These are phyloP conservation scores for Pseudozyma pruni DNA, from an alignment of 1,284 basidiomycete genomes.

Conservation along the genomic window DNA sequence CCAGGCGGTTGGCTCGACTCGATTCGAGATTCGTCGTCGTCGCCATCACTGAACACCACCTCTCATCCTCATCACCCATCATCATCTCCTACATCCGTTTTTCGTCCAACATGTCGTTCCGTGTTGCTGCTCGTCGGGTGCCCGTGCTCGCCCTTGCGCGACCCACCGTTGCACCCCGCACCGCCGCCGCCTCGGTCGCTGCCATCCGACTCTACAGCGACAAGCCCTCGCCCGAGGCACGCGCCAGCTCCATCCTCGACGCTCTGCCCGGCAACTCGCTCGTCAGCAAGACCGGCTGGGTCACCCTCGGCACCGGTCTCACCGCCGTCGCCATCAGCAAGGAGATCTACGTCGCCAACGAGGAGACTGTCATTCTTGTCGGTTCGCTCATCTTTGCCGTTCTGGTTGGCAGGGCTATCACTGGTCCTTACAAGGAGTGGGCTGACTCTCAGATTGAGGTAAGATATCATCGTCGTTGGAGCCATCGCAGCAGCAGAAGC, in stretches of 20 bases:
- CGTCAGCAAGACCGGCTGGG: conserved; percentile 90
- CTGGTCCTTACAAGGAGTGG: conserved; percentile 92
- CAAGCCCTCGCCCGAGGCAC: conserved; percentile 77
- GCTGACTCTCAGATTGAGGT: conserved; percentile 71
- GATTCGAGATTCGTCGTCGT: conserved; percentile 15
- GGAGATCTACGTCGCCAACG: conserved; percentile 97
- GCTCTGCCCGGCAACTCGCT: conserved; percentile 89
- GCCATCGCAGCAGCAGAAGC: background rate
- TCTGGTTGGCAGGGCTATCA: conserved; percentile 81
- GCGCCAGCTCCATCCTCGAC: conserved; percentile 90
- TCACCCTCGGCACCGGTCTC: conserved; percentile 89
- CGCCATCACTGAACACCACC: conserved; percentile 15
- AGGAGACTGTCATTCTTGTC: conserved; percentile 74
- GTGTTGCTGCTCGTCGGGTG: conserved; percentile 43
- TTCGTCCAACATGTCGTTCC: conserved; percentile 42
- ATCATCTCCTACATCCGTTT: conserved; percentile 11
- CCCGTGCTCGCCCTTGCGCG: conserved; percentile 51
- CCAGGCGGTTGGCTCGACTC: background rate
- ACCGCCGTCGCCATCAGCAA: conserved; percentile 93
- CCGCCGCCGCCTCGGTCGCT: conserved; percentile 42
- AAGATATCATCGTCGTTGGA: conserved; percentile 11
- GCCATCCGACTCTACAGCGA: conserved; percentile 62
- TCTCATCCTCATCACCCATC: conserved; percentile 13
- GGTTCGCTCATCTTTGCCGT: conserved; percentile 84
- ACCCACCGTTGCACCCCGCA: conserved; percentile 35